phyloP scores from a whole-genome alignment of 2,329 filamentous ascomycete genomes.

The Metarhizium robertsii region DNA sequence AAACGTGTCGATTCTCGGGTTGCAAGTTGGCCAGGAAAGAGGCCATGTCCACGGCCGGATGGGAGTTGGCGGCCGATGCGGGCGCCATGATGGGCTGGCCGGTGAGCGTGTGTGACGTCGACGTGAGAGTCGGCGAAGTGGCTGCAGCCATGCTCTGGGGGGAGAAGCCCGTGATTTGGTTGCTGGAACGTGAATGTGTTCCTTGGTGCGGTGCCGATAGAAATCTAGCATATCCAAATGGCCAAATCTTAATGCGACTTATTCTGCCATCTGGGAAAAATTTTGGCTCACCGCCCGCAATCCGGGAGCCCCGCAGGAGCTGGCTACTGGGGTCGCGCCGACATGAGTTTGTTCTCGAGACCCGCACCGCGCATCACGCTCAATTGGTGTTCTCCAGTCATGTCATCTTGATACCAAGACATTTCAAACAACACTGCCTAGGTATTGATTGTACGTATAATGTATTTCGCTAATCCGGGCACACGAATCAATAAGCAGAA shows the following conservation, averaged over 20 bases:
- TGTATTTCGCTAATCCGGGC: too few relatives aligned
- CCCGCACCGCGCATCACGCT: too few relatives aligned
- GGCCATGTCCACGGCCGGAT: slow-evolving; percentile 27
- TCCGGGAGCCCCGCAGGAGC: neutral
- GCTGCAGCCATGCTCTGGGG: slow-evolving; percentile 24
- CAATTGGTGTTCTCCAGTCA: too few relatives aligned
- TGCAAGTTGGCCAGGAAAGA: slow-evolving; percentile 48
- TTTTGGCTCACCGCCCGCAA: slow-evolving; percentile 10
- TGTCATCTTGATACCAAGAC: too few relatives aligned
- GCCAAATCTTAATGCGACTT: neutral
- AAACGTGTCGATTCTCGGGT: slow-evolving; percentile 56
- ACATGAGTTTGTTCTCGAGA: too few relatives aligned
- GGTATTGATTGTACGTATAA: too few relatives aligned
- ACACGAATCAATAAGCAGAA: neutral
- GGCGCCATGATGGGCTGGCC: slow-evolving; percentile 35
- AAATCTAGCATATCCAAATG: neutral
- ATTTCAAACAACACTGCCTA: too few relatives aligned
- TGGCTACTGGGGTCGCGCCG: too few relatives aligned
- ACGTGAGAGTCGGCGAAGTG: slow-evolving; percentile 52
- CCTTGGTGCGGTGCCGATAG: neutral
- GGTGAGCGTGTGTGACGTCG: slow-evolving; percentile 55
- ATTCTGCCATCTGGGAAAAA: slow-evolving; percentile 8
- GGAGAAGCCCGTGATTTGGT: neutral
- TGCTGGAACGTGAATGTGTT: neutral
- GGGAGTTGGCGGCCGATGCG: slow-evolving; percentile 23